A percentile compares a stretch with the other conserved stretches of the same genome.
Evolutionary conservation across 768 basidiomycete genomes (phyloP).

Genomic region (Kwoniella bestiolae): DNA sequence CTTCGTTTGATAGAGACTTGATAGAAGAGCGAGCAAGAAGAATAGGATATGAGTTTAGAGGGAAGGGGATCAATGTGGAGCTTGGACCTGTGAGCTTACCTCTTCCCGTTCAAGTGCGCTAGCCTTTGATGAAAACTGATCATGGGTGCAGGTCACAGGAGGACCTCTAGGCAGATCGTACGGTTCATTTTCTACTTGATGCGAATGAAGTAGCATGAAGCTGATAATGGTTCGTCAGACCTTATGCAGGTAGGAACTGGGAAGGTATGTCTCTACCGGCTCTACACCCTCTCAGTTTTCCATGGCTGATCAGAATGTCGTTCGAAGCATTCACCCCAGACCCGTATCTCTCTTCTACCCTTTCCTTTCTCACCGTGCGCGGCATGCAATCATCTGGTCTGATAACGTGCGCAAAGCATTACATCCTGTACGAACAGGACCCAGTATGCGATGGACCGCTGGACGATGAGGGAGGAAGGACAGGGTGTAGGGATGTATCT

Average conservation of each 20-base stretch:
- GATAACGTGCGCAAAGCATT: constrained; percentile 54
- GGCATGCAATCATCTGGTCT: constrained; percentile 43
- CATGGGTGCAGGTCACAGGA: constrained; percentile 43
- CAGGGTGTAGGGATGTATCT: constrained; percentile 42
- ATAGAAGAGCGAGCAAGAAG: constrained; percentile 75
- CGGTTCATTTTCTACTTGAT: constrained; percentile 2
- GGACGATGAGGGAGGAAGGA: constrained; percentile 32
- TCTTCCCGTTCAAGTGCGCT: too few relatives aligned
- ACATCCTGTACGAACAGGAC: constrained; percentile 56
- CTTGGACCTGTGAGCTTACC: constrained; percentile 58
- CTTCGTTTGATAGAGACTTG: constrained; percentile 69
- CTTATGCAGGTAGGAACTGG: constrained; percentile 53
- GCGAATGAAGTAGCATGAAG: not conserved
- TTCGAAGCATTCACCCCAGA: constrained; percentile 46
- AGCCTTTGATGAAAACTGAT: not conserved
- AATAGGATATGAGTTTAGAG: constrained; percentile 81
- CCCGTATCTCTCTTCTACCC: constrained; percentile 47
- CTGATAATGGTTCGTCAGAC: constrained; percentile 31
- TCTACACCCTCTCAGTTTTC: too few relatives aligned
- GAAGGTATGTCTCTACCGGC: too few relatives aligned
- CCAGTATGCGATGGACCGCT: constrained; percentile 43
- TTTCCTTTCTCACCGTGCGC: constrained; percentile 47
- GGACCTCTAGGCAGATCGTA: constrained; percentile 54
- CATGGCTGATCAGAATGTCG: too few relatives aligned
- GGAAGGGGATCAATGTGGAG: constrained; percentile 80